Percentiles rank a stretch among this genome's conserved stretches.
phyloP scores from a whole-genome alignment of 345 rosid genomes.

The Anacardium occidentale region DNA sequence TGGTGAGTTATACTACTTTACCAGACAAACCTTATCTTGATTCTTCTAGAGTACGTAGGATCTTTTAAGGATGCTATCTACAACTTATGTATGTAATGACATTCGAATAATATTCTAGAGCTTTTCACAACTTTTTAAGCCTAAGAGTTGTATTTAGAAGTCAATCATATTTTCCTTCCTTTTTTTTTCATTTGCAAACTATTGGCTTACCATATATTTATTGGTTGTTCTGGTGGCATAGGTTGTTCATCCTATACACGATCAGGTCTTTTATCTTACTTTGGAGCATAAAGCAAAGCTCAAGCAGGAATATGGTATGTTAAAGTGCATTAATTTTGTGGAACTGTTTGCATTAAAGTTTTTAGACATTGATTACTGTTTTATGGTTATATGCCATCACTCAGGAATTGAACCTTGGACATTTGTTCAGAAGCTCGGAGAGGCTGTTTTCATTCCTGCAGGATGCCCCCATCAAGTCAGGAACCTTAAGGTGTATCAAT shows the following conservation, averaged over 20 bases:
- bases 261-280: slow-evolving; percentile 63
- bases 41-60: not conserved
- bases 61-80: not conserved
- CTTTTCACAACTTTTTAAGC: not conserved
- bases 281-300: slow-evolving; percentile 59
- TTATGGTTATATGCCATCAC: not conserved
- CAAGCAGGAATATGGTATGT: slow-evolving; percentile 71
- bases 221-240: slow-evolving; percentile 22
- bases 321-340: not conserved
- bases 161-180: not conserved
- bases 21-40: not conserved
- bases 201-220: not conserved
- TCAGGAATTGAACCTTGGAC: slow-evolving; percentile 73
- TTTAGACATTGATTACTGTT: not conserved
- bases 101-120: not conserved
- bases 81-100: not conserved
- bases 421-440: slow-evolving; percentile 57
- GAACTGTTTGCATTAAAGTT: not conserved
- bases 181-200: not conserved
- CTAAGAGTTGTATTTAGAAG: not conserved
- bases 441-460: slow-evolving; percentile 67
- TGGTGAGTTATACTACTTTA: not conserved
- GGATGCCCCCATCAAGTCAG: slow-evolving; percentile 78
- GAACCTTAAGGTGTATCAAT: slow-evolving; percentile 49
- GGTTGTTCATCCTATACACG: slow-evolving; percentile 75